A percentile compares a stretch with the other conserved stretches of the same genome.
These are phyloP conservation scores for Starmerella floris DNA, from an alignment of 805 yeast genomes.

Conservation along the genomic window DNA sequence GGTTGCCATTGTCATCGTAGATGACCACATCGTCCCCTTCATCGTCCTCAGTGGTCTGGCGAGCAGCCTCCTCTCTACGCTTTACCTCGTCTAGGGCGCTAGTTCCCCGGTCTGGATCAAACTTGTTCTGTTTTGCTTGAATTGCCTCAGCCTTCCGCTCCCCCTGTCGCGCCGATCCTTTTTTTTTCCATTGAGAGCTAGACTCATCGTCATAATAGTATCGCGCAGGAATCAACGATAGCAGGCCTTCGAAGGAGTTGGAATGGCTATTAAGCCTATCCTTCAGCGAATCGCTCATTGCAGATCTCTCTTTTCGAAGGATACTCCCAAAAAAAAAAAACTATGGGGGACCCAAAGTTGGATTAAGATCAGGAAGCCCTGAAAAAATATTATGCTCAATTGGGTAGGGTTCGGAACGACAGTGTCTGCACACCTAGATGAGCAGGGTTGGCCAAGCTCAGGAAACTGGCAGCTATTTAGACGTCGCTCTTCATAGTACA, in stretches of 20 bases:
- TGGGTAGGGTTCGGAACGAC: neutral
- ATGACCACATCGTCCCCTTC: constrained; percentile 17
- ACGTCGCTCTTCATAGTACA: too few relatives aligned
- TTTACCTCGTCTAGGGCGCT: constrained; percentile 28
- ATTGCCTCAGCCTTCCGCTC: constrained; percentile 40
- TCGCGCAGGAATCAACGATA: constrained; percentile 86
- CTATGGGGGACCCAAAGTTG: too few relatives aligned
- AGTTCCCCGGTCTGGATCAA: constrained; percentile 45
- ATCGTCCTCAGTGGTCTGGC: constrained; percentile 18
- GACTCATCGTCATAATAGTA: constrained; percentile 86
- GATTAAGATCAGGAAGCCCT: too few relatives aligned
- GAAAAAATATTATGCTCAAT: neutral
- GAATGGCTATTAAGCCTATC: constrained; percentile 29
- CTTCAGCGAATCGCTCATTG: constrained; percentile 23
- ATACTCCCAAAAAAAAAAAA: neutral
- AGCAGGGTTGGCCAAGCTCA: too few relatives aligned
- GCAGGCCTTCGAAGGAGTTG: constrained; percentile 63
- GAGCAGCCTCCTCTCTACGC: constrained; percentile 17
- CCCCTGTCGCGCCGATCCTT: constrained; percentile 32
- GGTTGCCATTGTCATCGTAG: constrained; percentile 27
- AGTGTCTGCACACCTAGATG: too few relatives aligned
- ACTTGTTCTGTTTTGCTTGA: constrained; percentile 52
- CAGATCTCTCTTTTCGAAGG: neutral
- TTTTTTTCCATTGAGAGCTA: constrained; percentile 81
- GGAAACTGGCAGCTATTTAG: too few relatives aligned